These are phyloP conservation scores for Ustilago sp. DNA, from an alignment of 1,284 basidiomycete species.

Conservation along the genomic window DNA sequence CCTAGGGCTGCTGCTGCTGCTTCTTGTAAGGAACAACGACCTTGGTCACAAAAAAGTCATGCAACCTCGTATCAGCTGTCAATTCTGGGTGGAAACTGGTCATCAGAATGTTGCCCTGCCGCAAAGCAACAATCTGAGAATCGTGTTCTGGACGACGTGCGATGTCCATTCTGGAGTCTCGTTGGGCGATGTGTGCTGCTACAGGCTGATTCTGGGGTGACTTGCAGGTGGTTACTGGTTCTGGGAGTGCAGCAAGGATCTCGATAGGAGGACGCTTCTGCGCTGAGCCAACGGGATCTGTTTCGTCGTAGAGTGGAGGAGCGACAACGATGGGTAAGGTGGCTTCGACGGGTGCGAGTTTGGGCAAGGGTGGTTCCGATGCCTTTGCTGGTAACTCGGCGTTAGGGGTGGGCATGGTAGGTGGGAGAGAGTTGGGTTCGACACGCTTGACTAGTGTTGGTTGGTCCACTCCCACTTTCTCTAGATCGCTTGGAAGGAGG, in stretches of 20 bases:
- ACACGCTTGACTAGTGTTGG: slow-evolving; percentile 43
- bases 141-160: slow-evolving; percentile 62
- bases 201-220: slow-evolving; percentile 33
- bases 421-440: slow-evolving; percentile 15
- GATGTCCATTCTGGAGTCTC: slow-evolving; percentile 31
- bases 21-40: slow-evolving; percentile 36
- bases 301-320: slow-evolving; percentile 48
- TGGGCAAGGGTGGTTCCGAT: slow-evolving; percentile 18
- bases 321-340: slow-evolving; percentile 49
- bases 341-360: slow-evolving; percentile 18
- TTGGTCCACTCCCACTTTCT: slow-evolving; percentile 43
- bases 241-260: slow-evolving; percentile 81
- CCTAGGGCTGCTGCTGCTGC: slow-evolving; percentile 1
- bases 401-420: slow-evolving; percentile 9
- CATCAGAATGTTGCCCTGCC: slow-evolving; percentile 84
- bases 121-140: slow-evolving; percentile 82
- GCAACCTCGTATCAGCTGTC: slow-evolving; percentile 86
- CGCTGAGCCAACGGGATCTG: slow-evolving; percentile 28
- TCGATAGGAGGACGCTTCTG: slow-evolving; percentile 67
- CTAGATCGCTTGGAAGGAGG: slow-evolving; percentile 40
- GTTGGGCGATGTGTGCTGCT: slow-evolving; percentile 18
- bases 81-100: slow-evolving; percentile 97
- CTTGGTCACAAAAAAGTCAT: slow-evolving; percentile 80
- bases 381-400: slow-evolving; percentile 15
- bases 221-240: slow-evolving; percentile 71